Evolutionary conservation across 768 basidiomycete genomes (phyloP), one percentile per base, ranked within the genome.

Genomic region (Chalciporus sphaerocephalus): DNA sequence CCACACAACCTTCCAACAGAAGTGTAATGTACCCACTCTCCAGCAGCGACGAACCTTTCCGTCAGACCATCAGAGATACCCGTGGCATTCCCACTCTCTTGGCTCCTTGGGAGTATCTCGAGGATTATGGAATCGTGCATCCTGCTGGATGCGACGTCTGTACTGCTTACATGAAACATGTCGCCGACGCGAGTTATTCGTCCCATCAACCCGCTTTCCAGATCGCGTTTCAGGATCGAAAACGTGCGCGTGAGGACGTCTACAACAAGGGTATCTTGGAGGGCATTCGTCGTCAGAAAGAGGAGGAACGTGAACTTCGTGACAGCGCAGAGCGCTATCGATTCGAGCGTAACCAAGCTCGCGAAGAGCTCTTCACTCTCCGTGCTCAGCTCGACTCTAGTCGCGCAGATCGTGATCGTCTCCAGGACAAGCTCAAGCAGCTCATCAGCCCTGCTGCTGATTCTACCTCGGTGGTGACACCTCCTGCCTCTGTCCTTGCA

Each of bases 51-150:
- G 64, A 65, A 54, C 64, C 64, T 0, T 58, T 55, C 47, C 63
- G 66, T 37, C 48, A 22, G 6, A 27, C 57, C 24, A 37, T 56
- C 46, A 51, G 64, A 54, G 64, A 65, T 38, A 66, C 35, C 20
- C 66, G 66, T 30, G 61, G 64, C 23, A 47, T 65, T 3, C 64
- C 64, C 7, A 65, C 64, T 3, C 66, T 65, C 18, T 43, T 65
- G 27, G 66, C 68, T 2, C 59, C 66, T 6, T 73, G 71, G 71
- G 69, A 69, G 58, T 66, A 58, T 57, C 60, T 71, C 48, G 61
- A 69, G 13, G 61, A 62, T 52, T 69, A 66, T 44, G 71, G 71
- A 20, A 60, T 73, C 28, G 64, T 73, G 3, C 71, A 73, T 39
- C 61, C 65, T 5, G 61, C 66, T 1, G 72, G 66, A 48, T 73